phyloP scores from a whole-genome alignment of 2,329 filamentous ascomycete species.

The Mollisiaceae sp. region DNA sequence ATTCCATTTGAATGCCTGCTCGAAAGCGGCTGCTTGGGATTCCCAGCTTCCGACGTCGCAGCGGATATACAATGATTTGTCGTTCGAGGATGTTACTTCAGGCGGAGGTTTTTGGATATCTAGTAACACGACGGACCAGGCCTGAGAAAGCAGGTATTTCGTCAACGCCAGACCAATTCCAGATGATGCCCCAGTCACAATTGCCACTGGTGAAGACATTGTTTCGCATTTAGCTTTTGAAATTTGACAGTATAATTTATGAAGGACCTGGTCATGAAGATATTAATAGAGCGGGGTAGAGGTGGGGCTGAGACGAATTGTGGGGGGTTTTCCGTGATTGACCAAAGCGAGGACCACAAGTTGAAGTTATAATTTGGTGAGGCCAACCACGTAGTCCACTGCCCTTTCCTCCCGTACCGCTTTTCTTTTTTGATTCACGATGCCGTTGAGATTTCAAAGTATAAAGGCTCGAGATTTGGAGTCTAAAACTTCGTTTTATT shows the following conservation, averaged over 20 bases:
- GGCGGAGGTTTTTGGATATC: conserved; percentile 46
- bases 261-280: not conserved
- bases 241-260: not conserved
- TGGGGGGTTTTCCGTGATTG: not conserved
- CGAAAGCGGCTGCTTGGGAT: conserved; percentile 47
- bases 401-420: no score
- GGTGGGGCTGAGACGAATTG: not conserved
- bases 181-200: conserved; percentile 51
- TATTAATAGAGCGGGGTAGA: not conserved
- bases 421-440: no score
- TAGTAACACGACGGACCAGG: conserved; percentile 50
- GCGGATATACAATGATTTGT: conserved; percentile 27
- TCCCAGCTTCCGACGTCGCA: conserved; percentile 48
- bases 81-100: conserved; percentile 13
- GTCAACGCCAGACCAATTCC: conserved; percentile 52
- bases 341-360: no score
- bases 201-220: conserved; percentile 44
- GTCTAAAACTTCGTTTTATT: no score
- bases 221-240: not conserved
- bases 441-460: no score
- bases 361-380: no score
- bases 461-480: no score
- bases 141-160: conserved; percentile 46
- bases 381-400: not conserved
- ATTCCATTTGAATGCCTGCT: conserved; percentile 47